Conservation (phyloP, 495 filamentous ascomycete species). For the Penicillium goetzii region DNA sequence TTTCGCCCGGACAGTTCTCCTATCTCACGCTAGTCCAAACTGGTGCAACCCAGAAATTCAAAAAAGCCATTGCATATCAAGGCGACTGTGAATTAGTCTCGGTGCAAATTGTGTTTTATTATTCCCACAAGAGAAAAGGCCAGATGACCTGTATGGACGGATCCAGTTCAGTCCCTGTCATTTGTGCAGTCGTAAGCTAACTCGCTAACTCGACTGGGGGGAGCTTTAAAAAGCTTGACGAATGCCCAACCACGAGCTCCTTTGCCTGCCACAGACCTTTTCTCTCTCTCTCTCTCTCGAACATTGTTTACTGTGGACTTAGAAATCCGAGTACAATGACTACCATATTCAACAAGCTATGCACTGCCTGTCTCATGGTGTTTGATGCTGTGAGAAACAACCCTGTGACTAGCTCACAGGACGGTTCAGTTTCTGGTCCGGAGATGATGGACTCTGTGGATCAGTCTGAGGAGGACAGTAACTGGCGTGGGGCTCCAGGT, state of each 20-base stretch:
- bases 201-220: no score
- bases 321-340: neutral
- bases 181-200: neutral
- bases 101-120: neutral
- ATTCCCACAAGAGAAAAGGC: neutral
- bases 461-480: neutral
- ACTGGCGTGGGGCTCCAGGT: neutral
- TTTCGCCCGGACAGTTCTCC: neutral
- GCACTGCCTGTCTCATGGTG: neutral
- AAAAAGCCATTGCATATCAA: neutral
- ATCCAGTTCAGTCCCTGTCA: neutral
- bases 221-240: neutral
- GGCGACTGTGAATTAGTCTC: neutral
- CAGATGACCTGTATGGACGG: neutral
- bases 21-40: neutral
- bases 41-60: neutral
- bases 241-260: neutral
- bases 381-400: neutral
- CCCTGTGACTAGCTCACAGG: neutral
- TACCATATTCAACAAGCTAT: neutral
- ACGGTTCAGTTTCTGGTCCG: neutral
- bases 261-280: neutral
- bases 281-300: neutral
- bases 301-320: neutral
- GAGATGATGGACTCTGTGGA: neutral